Conservation (phyloP, 352 stramenopile genomes). For the Phytopythium helicoides region DNA sequence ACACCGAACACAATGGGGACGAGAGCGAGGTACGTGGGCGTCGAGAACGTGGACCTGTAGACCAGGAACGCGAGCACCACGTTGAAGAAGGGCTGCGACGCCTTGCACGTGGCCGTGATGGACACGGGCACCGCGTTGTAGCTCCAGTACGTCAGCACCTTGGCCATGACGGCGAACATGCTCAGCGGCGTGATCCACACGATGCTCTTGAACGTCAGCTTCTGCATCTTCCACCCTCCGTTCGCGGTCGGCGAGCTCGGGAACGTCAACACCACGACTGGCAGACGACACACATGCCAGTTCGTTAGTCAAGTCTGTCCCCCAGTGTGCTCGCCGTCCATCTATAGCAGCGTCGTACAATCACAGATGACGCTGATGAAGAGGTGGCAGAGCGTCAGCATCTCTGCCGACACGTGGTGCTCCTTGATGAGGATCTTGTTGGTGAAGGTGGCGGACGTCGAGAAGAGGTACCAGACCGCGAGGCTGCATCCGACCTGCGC, state of each 20-base stretch:
- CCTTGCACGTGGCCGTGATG: constrained; percentile 86
- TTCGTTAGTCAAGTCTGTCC: no score
- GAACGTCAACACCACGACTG: constrained; percentile 77
- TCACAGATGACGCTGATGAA: constrained; percentile 78
- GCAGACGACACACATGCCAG: background rate
- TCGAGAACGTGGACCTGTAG: constrained; percentile 74
- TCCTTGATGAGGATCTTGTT: constrained; percentile 89
- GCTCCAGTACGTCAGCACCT: constrained; percentile 87
- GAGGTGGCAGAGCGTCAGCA: constrained; percentile 83
- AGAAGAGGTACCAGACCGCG: constrained; percentile 81
- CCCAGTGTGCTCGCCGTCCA: no score
- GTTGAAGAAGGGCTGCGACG: constrained; percentile 86
- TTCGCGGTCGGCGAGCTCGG: constrained; percentile 31
- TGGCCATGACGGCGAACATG: constrained; percentile 75
- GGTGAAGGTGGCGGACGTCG: constrained; percentile 73
- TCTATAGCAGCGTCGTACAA: no score
- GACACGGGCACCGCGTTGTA: constrained; percentile 83
- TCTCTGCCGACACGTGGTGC: constrained; percentile 80
- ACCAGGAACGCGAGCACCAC: constrained; percentile 72
- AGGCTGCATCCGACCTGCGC: constrained; percentile 32
- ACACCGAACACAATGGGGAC: constrained; percentile 82
- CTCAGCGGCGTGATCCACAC: constrained; percentile 79
- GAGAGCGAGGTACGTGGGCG: constrained; percentile 74
- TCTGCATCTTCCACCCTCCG: constrained; percentile 62
- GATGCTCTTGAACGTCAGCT: constrained; percentile 50